These are phyloP conservation scores for Globisporangium megalacanthum DNA, from an alignment of 352 stramenopile species.

Conservation along the genomic window DNA sequence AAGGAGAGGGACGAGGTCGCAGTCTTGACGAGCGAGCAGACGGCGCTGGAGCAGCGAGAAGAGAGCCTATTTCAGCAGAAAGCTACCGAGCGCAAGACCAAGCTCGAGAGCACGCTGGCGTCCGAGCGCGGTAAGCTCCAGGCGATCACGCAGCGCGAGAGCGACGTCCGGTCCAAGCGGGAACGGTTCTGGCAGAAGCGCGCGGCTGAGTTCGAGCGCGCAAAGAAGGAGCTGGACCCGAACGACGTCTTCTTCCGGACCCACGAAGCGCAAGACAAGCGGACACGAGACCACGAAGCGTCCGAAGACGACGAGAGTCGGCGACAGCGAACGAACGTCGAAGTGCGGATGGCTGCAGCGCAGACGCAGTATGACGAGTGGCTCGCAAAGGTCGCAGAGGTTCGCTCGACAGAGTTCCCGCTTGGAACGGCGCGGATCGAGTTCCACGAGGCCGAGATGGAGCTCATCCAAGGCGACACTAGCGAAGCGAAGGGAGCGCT, in stretches of 20 bases:
- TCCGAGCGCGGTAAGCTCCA: conserved; percentile 60
- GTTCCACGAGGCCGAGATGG: conserved; percentile 61
- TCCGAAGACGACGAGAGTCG: conserved; percentile 51
- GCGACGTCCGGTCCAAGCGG: conserved; percentile 38
- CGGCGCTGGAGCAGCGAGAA: conserved; percentile 27
- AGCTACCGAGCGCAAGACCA: conserved; percentile 27
- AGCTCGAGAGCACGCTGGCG: conserved; percentile 26
- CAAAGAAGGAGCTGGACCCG: conserved; percentile 68
- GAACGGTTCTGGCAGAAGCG: conserved; percentile 62
- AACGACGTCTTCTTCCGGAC: conserved; percentile 76
- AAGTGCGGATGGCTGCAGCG: conserved; percentile 35
- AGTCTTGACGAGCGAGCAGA: conserved; percentile 27
- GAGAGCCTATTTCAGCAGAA: conserved; percentile 47
- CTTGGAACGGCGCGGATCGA: conserved; percentile 42
- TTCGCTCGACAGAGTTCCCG: conserved; percentile 38
- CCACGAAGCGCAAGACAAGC: conserved; percentile 54
- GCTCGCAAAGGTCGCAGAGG: conserved; percentile 27
- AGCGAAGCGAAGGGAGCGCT: conserved; percentile 42
- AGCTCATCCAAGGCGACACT: conserved; percentile 38
- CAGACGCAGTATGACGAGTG: conserved; percentile 27
- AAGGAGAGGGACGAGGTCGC: conserved; percentile 36
- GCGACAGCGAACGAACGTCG: conserved; percentile 35
- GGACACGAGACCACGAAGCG: conserved; percentile 40
- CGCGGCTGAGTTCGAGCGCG: conserved; percentile 51
- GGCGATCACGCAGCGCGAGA: conserved; percentile 37